Conservation (phyloP, 306 rosid genomes). For the Inga leiocalycina region DNA sequence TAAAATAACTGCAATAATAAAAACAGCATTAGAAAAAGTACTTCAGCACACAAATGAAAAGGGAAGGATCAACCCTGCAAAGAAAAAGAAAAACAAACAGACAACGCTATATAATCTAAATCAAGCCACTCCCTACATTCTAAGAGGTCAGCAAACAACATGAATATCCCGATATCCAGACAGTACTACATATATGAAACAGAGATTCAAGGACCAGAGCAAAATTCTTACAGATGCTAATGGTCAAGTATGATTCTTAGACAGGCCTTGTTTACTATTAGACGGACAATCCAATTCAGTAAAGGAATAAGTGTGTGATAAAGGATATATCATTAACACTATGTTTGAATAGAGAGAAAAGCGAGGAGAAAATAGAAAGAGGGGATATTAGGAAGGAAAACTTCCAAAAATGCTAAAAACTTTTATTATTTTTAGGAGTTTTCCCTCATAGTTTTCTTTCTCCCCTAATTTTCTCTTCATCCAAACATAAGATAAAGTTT, state of each 20-base stretch:
- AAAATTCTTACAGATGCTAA: neutral
- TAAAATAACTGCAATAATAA: slow-evolving; percentile 79
- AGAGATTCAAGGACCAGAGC: neutral
- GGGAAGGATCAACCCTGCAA: neutral
- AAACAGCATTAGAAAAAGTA: slow-evolving; percentile 16
- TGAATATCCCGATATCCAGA: no score
- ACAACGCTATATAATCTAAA: neutral
- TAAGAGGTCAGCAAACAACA: neutral
- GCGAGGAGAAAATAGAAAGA: no score
- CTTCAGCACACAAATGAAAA: neutral
- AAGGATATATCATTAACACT: neutral
- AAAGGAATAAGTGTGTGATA: neutral
- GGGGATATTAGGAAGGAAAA: no score
- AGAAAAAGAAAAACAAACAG: neutral
- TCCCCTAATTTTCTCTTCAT: no score
- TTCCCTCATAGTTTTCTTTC: no score
- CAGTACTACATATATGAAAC: neutral
- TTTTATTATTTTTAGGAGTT: no score
- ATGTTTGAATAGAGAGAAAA: no score
- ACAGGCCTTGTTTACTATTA: neutral
- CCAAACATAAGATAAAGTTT: neutral
- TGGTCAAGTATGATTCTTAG: neutral
- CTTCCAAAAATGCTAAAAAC: no score
- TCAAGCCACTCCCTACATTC: neutral
- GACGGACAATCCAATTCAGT: neutral